Evolutionary conservation across 495 filamentous ascomycete species (phyloP).

Genomic region (Penicillium robsamsonii): DNA sequence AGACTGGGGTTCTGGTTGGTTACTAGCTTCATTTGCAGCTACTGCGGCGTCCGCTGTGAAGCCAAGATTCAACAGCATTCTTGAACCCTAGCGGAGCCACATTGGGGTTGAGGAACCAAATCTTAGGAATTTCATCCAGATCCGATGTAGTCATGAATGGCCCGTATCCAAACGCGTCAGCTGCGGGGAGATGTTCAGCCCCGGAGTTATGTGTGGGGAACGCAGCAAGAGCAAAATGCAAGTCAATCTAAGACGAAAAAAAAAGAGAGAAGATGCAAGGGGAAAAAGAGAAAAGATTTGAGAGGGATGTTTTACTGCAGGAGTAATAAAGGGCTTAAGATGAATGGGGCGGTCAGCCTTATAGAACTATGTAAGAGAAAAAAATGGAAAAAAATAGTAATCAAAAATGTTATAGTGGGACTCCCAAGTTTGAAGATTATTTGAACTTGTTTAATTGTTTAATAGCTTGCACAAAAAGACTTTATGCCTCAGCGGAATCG

Average conservation of each 20-base stretch:
- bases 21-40: constrained; percentile 52
- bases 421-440: too few relatives aligned
- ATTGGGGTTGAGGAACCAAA: constrained; percentile 12
- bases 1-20: constrained; percentile 37
- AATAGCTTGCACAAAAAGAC: too few relatives aligned
- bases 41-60: constrained; percentile 54
- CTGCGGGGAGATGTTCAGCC: constrained; percentile 15
- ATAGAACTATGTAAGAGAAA: constrained; percentile 10
- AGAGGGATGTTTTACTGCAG: background rate
- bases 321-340: constrained; percentile 1
- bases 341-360: constrained; percentile 18
- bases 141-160: constrained; percentile 4
- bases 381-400: constrained; percentile 2
- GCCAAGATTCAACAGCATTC: constrained; percentile 49
- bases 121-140: constrained; percentile 3
- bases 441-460: too few relatives aligned
- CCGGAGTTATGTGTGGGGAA: constrained; percentile 6
- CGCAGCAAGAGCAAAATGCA: constrained; percentile 1
- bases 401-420: background rate
- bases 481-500: constrained; percentile 14
- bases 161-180: constrained; percentile 17
- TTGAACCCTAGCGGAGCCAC: constrained; percentile 30
- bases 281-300: constrained; percentile 3
- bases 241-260: background rate
- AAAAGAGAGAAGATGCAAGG: constrained; percentile 12